Percentiles rank a stretch among this genome's conserved stretches.
Conservation (phyloP, 352 stramenopile species). For the Globisporangium paroecandrum region DNA sequence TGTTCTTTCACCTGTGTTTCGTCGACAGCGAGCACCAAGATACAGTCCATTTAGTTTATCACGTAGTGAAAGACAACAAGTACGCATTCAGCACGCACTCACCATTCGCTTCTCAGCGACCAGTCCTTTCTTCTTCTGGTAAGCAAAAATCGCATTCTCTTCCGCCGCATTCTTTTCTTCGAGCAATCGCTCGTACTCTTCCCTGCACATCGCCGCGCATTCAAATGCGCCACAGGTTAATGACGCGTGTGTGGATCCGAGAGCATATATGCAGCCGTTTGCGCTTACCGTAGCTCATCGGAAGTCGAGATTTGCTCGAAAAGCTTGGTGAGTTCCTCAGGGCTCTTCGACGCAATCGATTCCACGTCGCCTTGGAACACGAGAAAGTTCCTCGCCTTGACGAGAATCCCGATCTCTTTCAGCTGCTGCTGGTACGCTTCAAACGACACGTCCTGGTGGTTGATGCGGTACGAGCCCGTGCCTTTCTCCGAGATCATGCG, state of each 20-base stretch:
- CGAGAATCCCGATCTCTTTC: constrained; percentile 95
- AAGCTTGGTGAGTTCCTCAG: constrained; percentile 94
- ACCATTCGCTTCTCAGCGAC: constrained; percentile 89
- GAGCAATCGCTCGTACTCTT: constrained; percentile 81
- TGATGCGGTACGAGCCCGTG: constrained; percentile 76
- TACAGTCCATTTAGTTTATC: background rate
- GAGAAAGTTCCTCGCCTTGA: constrained; percentile 99
- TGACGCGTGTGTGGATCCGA: background rate
- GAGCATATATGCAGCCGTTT: background rate
- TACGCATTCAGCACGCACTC: background rate
- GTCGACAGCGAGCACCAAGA: background rate
- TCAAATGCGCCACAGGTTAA: background rate
- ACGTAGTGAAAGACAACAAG: background rate
- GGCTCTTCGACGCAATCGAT: constrained; percentile 94
- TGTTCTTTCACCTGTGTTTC: constrained; percentile 89
- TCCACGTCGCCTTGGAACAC: constrained; percentile 99
- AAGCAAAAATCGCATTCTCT: constrained; percentile 92
- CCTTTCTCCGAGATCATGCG: constrained; percentile 92
- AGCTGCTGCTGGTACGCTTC: constrained; percentile 94
- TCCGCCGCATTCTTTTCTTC: constrained; percentile 92
- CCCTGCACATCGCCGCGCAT: constrained; percentile 14
- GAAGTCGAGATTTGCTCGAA: constrained; percentile 97
- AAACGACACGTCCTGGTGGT: constrained; percentile 77
- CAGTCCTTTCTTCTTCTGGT: constrained; percentile 96
- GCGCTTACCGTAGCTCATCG: constrained; percentile 66